Base-by-base conservation (phyloP, 805 yeast species). In the Candida stauntonica region DNA sequence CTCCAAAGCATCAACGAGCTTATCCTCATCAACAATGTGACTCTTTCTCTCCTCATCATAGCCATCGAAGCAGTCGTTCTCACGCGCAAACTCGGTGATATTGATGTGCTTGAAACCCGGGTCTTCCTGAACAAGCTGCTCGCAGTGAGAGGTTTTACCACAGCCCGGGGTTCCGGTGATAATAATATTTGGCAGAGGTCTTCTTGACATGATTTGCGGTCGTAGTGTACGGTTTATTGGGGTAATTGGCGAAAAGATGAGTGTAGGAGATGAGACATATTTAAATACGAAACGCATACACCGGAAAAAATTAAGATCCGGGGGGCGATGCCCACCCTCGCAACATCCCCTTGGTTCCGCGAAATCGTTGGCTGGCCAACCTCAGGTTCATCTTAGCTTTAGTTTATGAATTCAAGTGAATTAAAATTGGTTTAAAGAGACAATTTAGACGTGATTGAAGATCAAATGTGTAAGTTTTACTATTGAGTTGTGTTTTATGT, bases 141-240 rank as follows among this genome's bases (percentile, higher is more conserved):
- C 78, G n/a, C 79, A 70, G 57, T 85, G 95, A 14, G 86, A 76
- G 2, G 93, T 73, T 53, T 86, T 86, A 11, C 95, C 95, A 45
- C 93, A 82, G 1, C 95, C 91, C 17, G 99, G 99, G 3, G 98
- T 91, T 4, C 99, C 99, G 3, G 98, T 93, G 33, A 93, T 75
- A 28, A 93, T 75, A 29, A 93, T 79, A 60, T 93, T 93, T 7
- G 96, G 75, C 7, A 55, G 38, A 9, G 43, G 48, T 47, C 60
- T 53, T 3, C 36, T 41, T 1, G 54, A 47, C 52, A 51, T 48
- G 7, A 19, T n/a, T 7, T 11, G 7, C 12, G 9, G 7, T 26
- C 20, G 6, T 7, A 19, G 19, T 21, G n/a, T n/a, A n/a, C n/a
- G 24, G 24, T 21, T 21, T 21, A 21, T 21, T n/a, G n/a, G n/a